Percentiles rank a stretch among this genome's conserved stretches.
Conservation (phyloP, 2,329 filamentous ascomycete species). For the Aciculosporium take region DNA sequence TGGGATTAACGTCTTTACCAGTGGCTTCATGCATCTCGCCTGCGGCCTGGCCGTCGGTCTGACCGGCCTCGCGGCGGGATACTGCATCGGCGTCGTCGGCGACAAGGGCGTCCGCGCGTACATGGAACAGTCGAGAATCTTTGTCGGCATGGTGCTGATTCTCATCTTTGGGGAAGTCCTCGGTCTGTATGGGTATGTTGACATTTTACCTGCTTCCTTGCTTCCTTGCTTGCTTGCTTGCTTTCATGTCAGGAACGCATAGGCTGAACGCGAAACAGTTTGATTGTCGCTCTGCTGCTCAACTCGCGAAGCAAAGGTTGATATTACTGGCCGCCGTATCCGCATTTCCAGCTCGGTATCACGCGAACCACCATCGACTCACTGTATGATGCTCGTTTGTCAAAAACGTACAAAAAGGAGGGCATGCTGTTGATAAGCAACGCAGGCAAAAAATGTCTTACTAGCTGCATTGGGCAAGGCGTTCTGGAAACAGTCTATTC, state of each 20-base stretch:
- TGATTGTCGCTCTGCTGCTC: constrained; percentile 86
- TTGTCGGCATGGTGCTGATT: constrained; percentile 97
- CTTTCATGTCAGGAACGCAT: no score
- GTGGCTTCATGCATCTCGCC: constrained; percentile 85
- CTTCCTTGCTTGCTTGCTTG: neutral
- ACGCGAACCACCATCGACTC: neutral
- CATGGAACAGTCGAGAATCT: constrained; percentile 91
- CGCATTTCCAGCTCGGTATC: no score
- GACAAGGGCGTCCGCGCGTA: constrained; percentile 88
- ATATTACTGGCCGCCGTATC: no score
- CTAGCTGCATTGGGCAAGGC: constrained; percentile 24
- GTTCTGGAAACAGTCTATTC: constrained; percentile 24
- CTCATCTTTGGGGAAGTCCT: constrained; percentile 97
- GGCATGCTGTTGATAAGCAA: neutral
- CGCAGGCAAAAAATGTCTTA: constrained; percentile 5
- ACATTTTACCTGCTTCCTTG: neutral
- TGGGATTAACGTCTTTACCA: constrained; percentile 18
- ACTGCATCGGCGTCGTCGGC: constrained; percentile 90
- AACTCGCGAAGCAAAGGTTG: constrained; percentile 69
- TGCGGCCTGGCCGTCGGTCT: constrained; percentile 84
- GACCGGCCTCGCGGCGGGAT: constrained; percentile 84
- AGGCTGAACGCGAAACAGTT: constrained; percentile 36
- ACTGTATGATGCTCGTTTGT: neutral
- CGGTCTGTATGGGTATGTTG: constrained; percentile 79
- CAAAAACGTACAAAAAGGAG: neutral